phyloP scores from a whole-genome alignment of 2,329 filamentous ascomycete genomes.

The Xylariaceae sp. region DNA sequence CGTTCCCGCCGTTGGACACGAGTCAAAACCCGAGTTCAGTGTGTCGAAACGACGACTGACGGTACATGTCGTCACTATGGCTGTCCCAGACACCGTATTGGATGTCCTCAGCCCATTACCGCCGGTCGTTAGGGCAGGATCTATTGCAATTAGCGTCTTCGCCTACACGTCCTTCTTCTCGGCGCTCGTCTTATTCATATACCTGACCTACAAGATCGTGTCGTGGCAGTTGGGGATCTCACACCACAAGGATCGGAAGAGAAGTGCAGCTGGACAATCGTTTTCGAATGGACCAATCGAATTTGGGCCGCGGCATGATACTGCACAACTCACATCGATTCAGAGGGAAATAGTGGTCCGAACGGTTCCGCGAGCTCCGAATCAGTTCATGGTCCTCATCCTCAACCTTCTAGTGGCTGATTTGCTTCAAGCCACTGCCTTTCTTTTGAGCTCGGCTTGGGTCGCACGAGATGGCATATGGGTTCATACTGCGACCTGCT shows the following conservation, averaged over 20 bases:
- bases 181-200: conserved; percentile 30
- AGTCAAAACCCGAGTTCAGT: too few species aligned
- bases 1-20: too few species aligned
- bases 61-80: too few species aligned
- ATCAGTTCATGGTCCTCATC: conserved; percentile 67
- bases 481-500: conserved; percentile 53
- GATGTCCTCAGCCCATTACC: conserved; percentile 32
- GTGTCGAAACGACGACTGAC: too few species aligned
- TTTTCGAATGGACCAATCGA: conserved; percentile 14
- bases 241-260: background rate
- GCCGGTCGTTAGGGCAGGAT: conserved; percentile 31
- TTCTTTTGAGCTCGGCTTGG: conserved; percentile 60
- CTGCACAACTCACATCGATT: conserved; percentile 5
- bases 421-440: conserved; percentile 61
- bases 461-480: conserved; percentile 49
- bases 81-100: too few species aligned
- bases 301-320: conserved; percentile 16
- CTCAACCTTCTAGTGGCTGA: conserved; percentile 67
- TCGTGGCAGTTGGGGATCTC: conserved; percentile 28
- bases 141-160: conserved; percentile 35
- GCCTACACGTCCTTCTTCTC: conserved; percentile 36
- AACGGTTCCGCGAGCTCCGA: conserved; percentile 34
- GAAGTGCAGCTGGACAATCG: conserved; percentile 10
- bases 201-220: conserved; percentile 34
- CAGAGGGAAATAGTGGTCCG: background rate